Evolutionary conservation across 805 yeast species (phyloP).

Genomic region (Komagataella pseudopastoris): DNA sequence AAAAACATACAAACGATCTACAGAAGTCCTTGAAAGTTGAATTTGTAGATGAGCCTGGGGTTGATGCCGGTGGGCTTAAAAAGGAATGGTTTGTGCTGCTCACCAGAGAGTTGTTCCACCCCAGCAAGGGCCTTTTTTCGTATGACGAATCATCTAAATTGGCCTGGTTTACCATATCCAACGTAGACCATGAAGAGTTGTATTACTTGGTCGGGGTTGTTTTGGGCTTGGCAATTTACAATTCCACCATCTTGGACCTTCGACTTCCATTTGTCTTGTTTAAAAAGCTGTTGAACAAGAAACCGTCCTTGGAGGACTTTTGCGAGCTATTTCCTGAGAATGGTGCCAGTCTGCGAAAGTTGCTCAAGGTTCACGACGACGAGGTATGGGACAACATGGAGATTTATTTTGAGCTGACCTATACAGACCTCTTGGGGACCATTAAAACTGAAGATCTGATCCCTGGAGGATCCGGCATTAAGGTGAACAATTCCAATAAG

Average conservation of each 20-base stretch:
- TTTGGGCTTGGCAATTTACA: slow-evolving; percentile 81
- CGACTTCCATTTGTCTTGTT: slow-evolving; percentile 66
- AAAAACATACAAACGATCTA: slow-evolving; percentile 41
- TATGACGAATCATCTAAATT: slow-evolving; percentile 55
- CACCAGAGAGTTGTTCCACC: slow-evolving; percentile 55
- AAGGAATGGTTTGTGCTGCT: slow-evolving; percentile 88
- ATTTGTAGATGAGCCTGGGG: slow-evolving; percentile 80
- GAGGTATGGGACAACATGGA: slow-evolving; percentile 32
- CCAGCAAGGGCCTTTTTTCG: slow-evolving; percentile 51
- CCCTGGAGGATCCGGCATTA: slow-evolving; percentile 36
- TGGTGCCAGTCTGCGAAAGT: slow-evolving; percentile 32
- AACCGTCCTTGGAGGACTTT: slow-evolving; percentile 50
- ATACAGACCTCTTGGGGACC: slow-evolving; percentile 32
- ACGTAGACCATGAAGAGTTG: slow-evolving; percentile 33
- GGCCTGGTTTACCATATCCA: slow-evolving; percentile 59
- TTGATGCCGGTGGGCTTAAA: slow-evolving; percentile 89
- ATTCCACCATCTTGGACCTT: slow-evolving; percentile 75
- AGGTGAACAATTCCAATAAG: slow-evolving; percentile 49
- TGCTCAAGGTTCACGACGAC: slow-evolving; percentile 33
- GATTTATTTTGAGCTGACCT: slow-evolving; percentile 49
- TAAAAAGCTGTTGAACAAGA: slow-evolving; percentile 51
- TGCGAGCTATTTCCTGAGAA: slow-evolving; percentile 56
- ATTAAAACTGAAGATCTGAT: slow-evolving; percentile 35
- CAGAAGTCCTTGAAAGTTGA: slow-evolving; percentile 68
- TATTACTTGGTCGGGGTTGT: slow-evolving; percentile 77